phyloP scores from a whole-genome alignment of 805 yeast species.

The Lachancea cidri region DNA sequence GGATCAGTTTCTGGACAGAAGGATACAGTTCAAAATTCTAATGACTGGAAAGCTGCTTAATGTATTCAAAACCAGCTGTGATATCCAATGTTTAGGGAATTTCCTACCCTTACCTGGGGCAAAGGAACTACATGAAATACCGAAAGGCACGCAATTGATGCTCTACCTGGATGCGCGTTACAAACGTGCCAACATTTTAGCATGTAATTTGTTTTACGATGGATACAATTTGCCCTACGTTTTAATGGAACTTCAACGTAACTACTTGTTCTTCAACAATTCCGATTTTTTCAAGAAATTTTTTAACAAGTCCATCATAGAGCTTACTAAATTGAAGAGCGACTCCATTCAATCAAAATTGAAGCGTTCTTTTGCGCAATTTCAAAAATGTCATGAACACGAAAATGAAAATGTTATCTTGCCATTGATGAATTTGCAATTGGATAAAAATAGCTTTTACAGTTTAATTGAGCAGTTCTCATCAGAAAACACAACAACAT shows the following conservation, averaged over 20 bases:
- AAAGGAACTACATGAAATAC: constrained; percentile 9
- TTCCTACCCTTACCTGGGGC: not conserved
- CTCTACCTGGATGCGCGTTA: constrained; percentile 58
- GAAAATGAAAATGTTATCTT: constrained; percentile 18
- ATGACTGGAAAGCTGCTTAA: constrained; percentile 82
- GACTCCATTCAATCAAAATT: constrained; percentile 47
- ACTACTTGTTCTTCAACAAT: constrained; percentile 41
- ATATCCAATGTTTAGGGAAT: constrained; percentile 5
- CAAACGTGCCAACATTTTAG: constrained; percentile 56
- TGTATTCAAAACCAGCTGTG: constrained; percentile 40
- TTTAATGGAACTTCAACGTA: constrained; percentile 46
- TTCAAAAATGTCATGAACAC: constrained; percentile 5
- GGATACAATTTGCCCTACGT: constrained; percentile 53
- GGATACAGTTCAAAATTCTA: constrained; percentile 58
- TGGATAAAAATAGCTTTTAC: constrained; percentile 33
- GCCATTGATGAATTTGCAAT: constrained; percentile 31
- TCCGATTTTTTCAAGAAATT: constrained; percentile 24
- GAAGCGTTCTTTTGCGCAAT: constrained; percentile 27
- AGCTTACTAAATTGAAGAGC: constrained; percentile 46
- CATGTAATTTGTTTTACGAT: constrained; percentile 51
- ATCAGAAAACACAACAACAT: constrained; percentile 32
- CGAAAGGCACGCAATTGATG: constrained; percentile 42
- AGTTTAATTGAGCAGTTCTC: constrained; percentile 36
- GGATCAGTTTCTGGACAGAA: constrained; percentile 50
- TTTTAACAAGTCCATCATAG: constrained; percentile 16